A percentile compares a stretch with the other conserved stretches of the same genome.
These are phyloP conservation scores for Chaetomium globosum DNA, from an alignment of 2,329 filamentous ascomycete genomes.

Conservation along the genomic window DNA sequence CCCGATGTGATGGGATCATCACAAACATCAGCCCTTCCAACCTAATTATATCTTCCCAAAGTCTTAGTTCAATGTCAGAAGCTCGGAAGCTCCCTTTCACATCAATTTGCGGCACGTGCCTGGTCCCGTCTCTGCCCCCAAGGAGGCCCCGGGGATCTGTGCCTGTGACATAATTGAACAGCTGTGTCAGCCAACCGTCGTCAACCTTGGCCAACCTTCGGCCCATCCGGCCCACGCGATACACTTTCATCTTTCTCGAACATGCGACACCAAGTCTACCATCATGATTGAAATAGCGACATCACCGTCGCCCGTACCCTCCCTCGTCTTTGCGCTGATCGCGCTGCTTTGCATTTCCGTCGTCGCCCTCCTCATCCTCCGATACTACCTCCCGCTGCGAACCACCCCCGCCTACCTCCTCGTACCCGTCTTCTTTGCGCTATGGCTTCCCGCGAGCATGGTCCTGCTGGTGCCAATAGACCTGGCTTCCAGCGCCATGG, in stretches of 20 bases:
- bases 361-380: slow-evolving; percentile 78
- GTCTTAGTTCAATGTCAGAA: not conserved
- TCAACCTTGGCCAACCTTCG: slow-evolving; percentile 6
- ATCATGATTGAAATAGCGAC: slow-evolving; percentile 33
- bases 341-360: slow-evolving; percentile 74
- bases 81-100: too few relatives aligned
- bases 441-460: slow-evolving; percentile 88
- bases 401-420: slow-evolving; percentile 87
- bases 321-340: slow-evolving; percentile 74
- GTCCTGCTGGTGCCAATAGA: slow-evolving; percentile 94
- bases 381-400: slow-evolving; percentile 87
- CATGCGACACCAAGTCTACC: slow-evolving; percentile 26
- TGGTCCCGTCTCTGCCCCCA: too few relatives aligned
- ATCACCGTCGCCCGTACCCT: slow-evolving; percentile 66
- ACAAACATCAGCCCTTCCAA: not conserved
- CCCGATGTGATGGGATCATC: not conserved
- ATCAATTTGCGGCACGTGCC: not conserved
- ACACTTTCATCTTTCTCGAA: slow-evolving; percentile 4
- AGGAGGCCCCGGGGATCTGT: not conserved
- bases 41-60: not conserved
- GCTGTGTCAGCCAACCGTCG: slow-evolving; percentile 11
- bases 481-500: slow-evolving; percentile 79
- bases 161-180: slow-evolving; percentile 29
- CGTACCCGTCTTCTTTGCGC: slow-evolving; percentile 91
- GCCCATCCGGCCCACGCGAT: not conserved